phyloP scores from a whole-genome alignment of 2,329 filamentous ascomycete species.

The Sclerotinia glacialis region DNA sequence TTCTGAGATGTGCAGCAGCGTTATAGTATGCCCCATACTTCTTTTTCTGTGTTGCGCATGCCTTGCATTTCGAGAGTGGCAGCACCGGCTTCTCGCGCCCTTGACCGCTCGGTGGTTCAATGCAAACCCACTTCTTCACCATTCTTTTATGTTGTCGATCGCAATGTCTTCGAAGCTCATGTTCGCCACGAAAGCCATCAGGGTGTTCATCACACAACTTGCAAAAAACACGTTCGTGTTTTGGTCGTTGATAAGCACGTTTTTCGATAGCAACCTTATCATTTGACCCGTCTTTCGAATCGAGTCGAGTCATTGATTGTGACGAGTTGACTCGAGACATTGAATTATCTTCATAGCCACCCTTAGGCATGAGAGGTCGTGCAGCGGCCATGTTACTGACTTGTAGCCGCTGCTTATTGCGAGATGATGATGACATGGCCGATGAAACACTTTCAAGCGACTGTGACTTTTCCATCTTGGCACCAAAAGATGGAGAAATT shows the following conservation, averaged over 20 bases:
- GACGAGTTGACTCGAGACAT: slow-evolving; percentile 37
- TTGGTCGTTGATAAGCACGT: slow-evolving; percentile 39
- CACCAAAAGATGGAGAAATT: slow-evolving; percentile 33
- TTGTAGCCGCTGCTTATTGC: slow-evolving; percentile 38
- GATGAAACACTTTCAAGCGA: slow-evolving; percentile 40
- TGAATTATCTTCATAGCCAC: slow-evolving; percentile 32
- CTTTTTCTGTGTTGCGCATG: slow-evolving; percentile 77
- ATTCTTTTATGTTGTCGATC: slow-evolving; percentile 61
- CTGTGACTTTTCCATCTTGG: slow-evolving; percentile 39
- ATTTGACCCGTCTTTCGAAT: slow-evolving; percentile 37
- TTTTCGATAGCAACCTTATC: slow-evolving; percentile 38
- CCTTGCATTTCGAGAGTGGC: slow-evolving; percentile 64
- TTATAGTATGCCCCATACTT: slow-evolving; percentile 92
- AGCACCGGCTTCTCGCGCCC: slow-evolving; percentile 52
- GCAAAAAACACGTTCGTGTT: slow-evolving; percentile 49
- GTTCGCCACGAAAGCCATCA: slow-evolving; percentile 85
- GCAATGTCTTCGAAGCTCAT: slow-evolving; percentile 72
- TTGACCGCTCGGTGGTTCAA: slow-evolving; percentile 53
- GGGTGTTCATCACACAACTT: slow-evolving; percentile 75
- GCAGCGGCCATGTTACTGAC: slow-evolving; percentile 34
- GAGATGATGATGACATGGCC: slow-evolving; percentile 35
- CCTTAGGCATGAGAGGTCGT: slow-evolving; percentile 38
- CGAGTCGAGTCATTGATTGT: slow-evolving; percentile 34
- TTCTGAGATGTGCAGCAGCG: slow-evolving; percentile 82
- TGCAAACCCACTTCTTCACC: slow-evolving; percentile 58